Evolutionary conservation across 192 early-diverging fungal species (phyloP).

Genomic region (Physocladia obscura): DNA sequence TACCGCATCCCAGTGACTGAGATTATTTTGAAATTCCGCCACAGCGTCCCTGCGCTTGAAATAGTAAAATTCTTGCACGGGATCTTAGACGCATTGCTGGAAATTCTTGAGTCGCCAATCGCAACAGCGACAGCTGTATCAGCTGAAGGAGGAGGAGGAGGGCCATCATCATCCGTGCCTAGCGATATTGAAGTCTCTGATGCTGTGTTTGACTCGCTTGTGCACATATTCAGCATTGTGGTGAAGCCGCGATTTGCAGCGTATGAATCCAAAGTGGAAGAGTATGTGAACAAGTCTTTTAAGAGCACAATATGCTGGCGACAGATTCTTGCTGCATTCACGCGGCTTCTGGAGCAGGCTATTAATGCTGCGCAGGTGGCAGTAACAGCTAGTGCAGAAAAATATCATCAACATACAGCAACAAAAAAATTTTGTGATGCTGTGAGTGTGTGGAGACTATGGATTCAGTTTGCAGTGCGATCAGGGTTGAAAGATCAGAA

Average conservation of each 20-base stretch:
- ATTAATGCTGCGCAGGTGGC: too few relatives aligned
- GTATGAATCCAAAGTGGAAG: constrained; percentile 56
- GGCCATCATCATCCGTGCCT: too few relatives aligned
- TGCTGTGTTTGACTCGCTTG: constrained; percentile 50
- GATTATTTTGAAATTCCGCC: constrained; percentile 35
- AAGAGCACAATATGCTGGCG: constrained; percentile 36
- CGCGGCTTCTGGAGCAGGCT: constrained; percentile 37
- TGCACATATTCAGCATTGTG: constrained; percentile 59
- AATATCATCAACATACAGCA: too few relatives aligned
- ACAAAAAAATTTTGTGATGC: constrained; percentile 54
- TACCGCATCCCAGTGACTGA: constrained; percentile 33
- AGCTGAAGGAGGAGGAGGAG: neutral
- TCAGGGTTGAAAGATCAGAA: constrained; percentile 24
- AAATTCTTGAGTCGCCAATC: constrained; percentile 50
- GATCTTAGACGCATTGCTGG: constrained; percentile 67
- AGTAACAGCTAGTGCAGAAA: too few relatives aligned
- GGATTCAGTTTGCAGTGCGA: constrained; percentile 29
- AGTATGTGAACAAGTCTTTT: constrained; percentile 59
- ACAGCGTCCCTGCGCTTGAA: constrained; percentile 58
- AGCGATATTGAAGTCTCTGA: constrained; percentile 38
- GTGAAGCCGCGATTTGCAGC: constrained; percentile 61
- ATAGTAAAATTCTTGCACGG: constrained; percentile 66
- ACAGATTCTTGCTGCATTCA: constrained; percentile 33
- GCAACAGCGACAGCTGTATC: too few relatives aligned
- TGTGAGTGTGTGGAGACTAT: constrained; percentile 65